Percentiles rank a stretch among this genome's conserved stretches.
Evolutionary conservation across 164 flowering plant genomes (phyloP).

Genomic region (Piper longum): DNA sequence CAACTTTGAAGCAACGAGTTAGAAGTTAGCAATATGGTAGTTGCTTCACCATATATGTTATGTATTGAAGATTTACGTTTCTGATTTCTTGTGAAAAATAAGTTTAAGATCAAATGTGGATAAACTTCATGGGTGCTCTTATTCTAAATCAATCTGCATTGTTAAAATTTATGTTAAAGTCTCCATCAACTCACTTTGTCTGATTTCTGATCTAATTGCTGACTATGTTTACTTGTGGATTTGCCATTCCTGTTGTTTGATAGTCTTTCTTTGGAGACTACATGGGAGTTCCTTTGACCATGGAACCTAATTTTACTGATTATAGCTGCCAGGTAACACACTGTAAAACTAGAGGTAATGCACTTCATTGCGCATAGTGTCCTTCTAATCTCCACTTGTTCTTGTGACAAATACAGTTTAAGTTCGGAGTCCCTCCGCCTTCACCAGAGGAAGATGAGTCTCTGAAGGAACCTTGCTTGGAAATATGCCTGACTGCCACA

Average conservation of each 20-base stretch:
- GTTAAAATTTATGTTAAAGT: no score
- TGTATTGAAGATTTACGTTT: no score
- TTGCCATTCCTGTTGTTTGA: neutral
- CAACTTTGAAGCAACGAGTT: no score
- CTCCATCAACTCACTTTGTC: no score
- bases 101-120: no score
- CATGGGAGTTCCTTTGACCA: slow-evolving; percentile 85
- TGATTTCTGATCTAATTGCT: neutral
- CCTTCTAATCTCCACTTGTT: neutral
- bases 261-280: slow-evolving; percentile 66
- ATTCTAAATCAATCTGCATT: no score
- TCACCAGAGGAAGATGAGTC: slow-evolving; percentile 37
- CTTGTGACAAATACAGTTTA: slow-evolving; percentile 34
- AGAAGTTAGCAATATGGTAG: no score
- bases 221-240: neutral
- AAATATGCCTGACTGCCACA: slow-evolving; percentile 53
- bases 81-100: no score
- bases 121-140: no score
- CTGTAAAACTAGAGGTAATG: neutral
- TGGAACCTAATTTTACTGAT: slow-evolving; percentile 88
- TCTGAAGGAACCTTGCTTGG: slow-evolving; percentile 68
- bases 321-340: slow-evolving; percentile 84
- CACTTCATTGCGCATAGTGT: neutral
- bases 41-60: no score
- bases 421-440: slow-evolving; percentile 62